Conservation (phyloP, 73 alveolate species). For the Blepharisma japonicum region DNA sequence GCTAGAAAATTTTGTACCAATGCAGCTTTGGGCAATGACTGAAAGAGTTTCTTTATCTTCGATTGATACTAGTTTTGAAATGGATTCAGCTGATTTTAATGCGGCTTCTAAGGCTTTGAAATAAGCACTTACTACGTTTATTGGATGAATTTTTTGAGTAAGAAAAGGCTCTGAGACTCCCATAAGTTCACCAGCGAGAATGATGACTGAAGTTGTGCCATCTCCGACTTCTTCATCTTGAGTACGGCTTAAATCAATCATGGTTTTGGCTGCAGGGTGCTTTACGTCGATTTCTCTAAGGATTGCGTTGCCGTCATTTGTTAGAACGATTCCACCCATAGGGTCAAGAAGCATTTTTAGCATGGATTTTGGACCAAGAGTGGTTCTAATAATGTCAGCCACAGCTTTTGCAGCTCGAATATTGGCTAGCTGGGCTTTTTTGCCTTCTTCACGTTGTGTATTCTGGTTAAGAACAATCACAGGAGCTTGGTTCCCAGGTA, state of each 20-base stretch:
- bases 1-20: conserved; percentile 91
- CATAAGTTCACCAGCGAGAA: conserved; percentile 94
- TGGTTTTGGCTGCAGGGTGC: conserved; percentile 97
- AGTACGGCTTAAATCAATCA: conserved; percentile 93
- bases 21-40: conserved; percentile 45
- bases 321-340: conserved; percentile 88
- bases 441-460: conserved; percentile 93
- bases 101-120: conserved; percentile 96
- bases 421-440: conserved; percentile 91
- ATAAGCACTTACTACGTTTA: conserved; percentile 88
- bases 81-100: conserved; percentile 61
- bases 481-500: conserved; percentile 56
- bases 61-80: conserved; percentile 65
- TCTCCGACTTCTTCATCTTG: conserved; percentile 98
- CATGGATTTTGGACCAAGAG: conserved; percentile 97
- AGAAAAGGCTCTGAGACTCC: conserved; percentile 87
- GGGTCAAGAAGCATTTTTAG: conserved; percentile 94
- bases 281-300: conserved; percentile 93
- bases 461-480: conserved; percentile 80
- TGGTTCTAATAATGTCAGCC: conserved; percentile 88
- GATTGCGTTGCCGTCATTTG: conserved; percentile 97
- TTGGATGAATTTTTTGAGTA: conserved; percentile 88
- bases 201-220: conserved; percentile 96
- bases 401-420: conserved; percentile 94
- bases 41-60: conserved; percentile 59